These are phyloP conservation scores for Pelargonium hybrid DNA, from an alignment of 441 rosid genomes.

Conservation along the genomic window DNA sequence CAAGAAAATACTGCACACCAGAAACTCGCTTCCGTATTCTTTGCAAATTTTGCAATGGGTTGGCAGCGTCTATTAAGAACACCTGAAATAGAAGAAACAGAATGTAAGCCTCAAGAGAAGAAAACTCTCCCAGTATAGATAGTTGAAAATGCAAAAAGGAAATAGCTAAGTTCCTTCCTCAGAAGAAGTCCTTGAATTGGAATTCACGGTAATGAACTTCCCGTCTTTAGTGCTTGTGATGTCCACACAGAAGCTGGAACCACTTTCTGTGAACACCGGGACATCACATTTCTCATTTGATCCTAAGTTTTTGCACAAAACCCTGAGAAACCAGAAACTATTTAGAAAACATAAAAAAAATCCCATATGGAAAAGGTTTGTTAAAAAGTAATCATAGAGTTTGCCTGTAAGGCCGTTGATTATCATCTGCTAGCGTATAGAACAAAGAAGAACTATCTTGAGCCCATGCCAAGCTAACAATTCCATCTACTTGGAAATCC, in stretches of 20 bases:
- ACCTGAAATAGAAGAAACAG: constrained; percentile 40
- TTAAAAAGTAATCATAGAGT: constrained; percentile 10
- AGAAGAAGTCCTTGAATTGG: constrained; percentile 87
- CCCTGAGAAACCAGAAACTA: constrained; percentile 35
- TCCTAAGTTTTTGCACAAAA: constrained; percentile 50
- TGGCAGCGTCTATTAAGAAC: constrained; percentile 48
- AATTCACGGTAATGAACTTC: constrained; percentile 85
- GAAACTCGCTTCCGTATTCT: constrained; percentile 50
- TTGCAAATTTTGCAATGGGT: constrained; percentile 41
- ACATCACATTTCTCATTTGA: constrained; percentile 33
- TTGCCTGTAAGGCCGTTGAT: constrained; percentile 72
- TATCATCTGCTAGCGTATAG: constrained; percentile 53
- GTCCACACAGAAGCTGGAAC: constrained; percentile 77
- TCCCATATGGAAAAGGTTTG: background rate
- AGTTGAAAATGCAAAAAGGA: constrained; percentile 18
- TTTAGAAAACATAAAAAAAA: constrained; percentile 17
- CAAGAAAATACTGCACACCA: constrained; percentile 63
- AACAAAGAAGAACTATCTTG: constrained; percentile 59
- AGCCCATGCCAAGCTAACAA: constrained; percentile 88
- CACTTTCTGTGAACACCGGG: constrained; percentile 44
- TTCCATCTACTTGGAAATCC: constrained; percentile 42
- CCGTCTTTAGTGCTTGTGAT: constrained; percentile 87
- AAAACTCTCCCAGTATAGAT: background rate
- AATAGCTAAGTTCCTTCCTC: constrained; percentile 63
- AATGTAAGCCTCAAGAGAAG: constrained; percentile 19